Evolutionary conservation across 371 early-diverging fungal genomes (phyloP).

Genomic region (Saksenaea vasiformis): DNA sequence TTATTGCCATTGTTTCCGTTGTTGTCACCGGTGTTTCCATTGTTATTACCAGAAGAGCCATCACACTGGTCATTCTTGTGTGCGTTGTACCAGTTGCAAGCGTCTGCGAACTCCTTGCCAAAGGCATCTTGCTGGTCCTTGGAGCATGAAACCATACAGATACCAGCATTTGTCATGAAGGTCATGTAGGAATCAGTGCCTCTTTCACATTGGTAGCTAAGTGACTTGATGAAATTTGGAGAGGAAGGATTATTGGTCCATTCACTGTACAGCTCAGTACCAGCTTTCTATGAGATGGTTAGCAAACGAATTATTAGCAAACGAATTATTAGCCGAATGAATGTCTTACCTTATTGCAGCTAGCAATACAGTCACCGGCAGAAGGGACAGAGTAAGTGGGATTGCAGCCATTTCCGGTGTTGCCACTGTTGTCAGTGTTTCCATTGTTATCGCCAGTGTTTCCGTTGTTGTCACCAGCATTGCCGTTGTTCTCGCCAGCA

Average conservation of each 20-base stretch:
- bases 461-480: too few relatives aligned
- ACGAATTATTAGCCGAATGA: too few relatives aligned
- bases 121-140: slow-evolving; percentile 24
- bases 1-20: too few relatives aligned
- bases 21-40: too few relatives aligned
- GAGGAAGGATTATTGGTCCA: slow-evolving; percentile 31
- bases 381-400: slow-evolving; percentile 31
- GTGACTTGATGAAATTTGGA: slow-evolving; percentile 29
- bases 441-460: too few relatives aligned
- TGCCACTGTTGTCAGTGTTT: too few relatives aligned
- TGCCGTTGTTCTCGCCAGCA: too few relatives aligned
- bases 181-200: slow-evolving; percentile 24
- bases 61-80: slow-evolving; percentile 24
- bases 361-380: slow-evolving; percentile 29
- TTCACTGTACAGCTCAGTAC: slow-evolving; percentile 19
- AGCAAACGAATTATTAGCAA: too few relatives aligned
- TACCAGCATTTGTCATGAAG: slow-evolving; percentile 39
- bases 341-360: slow-evolving; percentile 32
- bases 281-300: slow-evolving; percentile 16
- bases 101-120: slow-evolving; percentile 18
- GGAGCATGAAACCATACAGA: slow-evolving; percentile 35
- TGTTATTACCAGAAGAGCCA: neutral
- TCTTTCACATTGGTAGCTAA: slow-evolving; percentile 25
- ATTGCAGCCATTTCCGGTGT: slow-evolving; percentile 29
- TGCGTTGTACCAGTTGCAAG: slow-evolving; percentile 27